Percentiles rank a stretch among this genome's conserved stretches.
These are phyloP conservation scores for Colletotrichum scovillei DNA, from an alignment of 2,329 filamentous ascomycete species.

Conservation along the genomic window DNA sequence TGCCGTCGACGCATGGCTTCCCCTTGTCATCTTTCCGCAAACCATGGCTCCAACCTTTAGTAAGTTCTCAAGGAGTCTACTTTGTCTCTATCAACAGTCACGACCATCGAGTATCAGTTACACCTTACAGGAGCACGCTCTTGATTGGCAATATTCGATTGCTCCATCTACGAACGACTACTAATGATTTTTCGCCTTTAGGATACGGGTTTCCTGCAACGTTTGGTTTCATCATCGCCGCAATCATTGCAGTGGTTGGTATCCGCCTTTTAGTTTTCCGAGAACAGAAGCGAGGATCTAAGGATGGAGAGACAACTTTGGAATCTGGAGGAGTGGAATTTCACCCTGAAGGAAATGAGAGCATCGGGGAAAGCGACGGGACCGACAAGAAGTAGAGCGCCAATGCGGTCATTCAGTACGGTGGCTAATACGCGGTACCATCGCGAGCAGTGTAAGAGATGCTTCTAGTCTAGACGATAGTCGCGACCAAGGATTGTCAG, in stretches of 20 bases:
- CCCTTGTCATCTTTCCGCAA: slow-evolving; percentile 22
- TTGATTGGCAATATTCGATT: not conserved
- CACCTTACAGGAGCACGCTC: too few relatives aligned
- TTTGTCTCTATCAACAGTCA: not conserved
- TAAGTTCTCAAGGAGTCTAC: not conserved
- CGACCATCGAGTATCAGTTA: not conserved
- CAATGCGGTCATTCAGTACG: not conserved
- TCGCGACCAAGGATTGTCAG: not conserved
- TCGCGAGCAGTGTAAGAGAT: not conserved
- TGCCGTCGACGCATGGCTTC: slow-evolving; percentile 26
- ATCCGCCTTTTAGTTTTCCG: slow-evolving; percentile 17
- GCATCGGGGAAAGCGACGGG: not conserved
- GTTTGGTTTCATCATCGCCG: slow-evolving; percentile 31
- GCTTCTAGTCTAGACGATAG: not conserved
- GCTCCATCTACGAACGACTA: not conserved
- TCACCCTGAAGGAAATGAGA: not conserved
- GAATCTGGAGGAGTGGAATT: not conserved
- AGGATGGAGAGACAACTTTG: not conserved
- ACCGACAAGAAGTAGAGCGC: not conserved
- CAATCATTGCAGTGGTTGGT: slow-evolving; percentile 2
- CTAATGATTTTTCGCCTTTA: not conserved
- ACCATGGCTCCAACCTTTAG: slow-evolving; percentile 21
- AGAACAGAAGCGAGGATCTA: slow-evolving; percentile 20
- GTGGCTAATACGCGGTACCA: not conserved
- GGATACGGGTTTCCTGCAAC: slow-evolving; percentile 33